A percentile compares a stretch with the other conserved stretches of the same genome.
These are phyloP conservation scores for Rostrohypoxylon terebratum DNA, from an alignment of 495 filamentous ascomycete genomes.

Conservation along the genomic window DNA sequence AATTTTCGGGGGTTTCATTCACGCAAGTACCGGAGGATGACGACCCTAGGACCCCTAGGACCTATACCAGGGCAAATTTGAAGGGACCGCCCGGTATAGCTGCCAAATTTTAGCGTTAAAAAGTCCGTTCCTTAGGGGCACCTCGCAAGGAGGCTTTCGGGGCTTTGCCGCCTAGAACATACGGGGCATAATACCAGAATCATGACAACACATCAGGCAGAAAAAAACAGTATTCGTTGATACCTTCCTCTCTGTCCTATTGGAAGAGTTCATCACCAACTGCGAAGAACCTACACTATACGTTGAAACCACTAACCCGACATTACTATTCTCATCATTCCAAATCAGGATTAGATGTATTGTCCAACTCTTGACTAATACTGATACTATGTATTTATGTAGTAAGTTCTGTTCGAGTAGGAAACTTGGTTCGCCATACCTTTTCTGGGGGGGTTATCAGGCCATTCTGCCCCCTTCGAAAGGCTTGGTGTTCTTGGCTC, in stretches of 20 bases:
- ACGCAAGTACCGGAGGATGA: conserved; percentile 7
- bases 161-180: conserved; percentile 16
- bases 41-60: neutral
- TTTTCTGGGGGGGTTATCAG: conserved; percentile 25
- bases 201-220: neutral
- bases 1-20: neutral
- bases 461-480: conserved; percentile 33
- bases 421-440: conserved; percentile 21
- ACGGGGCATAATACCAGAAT: neutral
- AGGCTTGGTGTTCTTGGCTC: conserved; percentile 42
- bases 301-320: neutral
- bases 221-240: neutral
- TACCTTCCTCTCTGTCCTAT: neutral
- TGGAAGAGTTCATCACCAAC: neutral
- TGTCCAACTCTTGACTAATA: conserved; percentile 1
- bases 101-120: neutral
- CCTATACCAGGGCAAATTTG: conserved; percentile 4
- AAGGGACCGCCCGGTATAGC: neutral
- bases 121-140: neutral
- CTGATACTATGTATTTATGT: too few relatives aligned
- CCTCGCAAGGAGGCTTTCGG: neutral
- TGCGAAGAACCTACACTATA: conserved; percentile 4
- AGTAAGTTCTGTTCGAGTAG: conserved; percentile 1
- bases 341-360: neutral
- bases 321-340: conserved; percentile 23